Conservation (phyloP, 164 flowering plant species). For the Berberis vulgaris region DNA sequence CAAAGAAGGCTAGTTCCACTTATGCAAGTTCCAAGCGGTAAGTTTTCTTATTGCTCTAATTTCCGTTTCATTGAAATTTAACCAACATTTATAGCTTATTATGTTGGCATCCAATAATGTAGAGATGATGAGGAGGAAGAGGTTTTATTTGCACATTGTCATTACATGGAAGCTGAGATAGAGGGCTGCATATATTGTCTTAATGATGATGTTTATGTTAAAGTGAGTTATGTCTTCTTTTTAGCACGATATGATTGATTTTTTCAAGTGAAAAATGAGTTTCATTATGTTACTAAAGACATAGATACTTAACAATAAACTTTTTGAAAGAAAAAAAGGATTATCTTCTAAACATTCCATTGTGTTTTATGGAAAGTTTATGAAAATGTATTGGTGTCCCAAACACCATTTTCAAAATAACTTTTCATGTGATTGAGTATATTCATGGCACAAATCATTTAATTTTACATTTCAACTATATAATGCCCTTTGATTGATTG, state of each 20-base stretch:
- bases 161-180: neutral
- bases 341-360: too few species aligned
- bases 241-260: neutral
- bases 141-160: neutral
- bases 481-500: neutral
- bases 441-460: neutral
- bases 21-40: too few species aligned
- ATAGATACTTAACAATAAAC: too few species aligned
- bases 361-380: neutral
- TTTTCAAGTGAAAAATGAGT: neutral
- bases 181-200: slow-evolving; percentile 11
- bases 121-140: neutral
- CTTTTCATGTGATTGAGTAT: neutral
- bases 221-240: slow-evolving; percentile 18
- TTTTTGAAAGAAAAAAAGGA: too few species aligned
- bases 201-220: slow-evolving; percentile 34
- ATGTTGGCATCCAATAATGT: neutral
- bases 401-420: neutral
- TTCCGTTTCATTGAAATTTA: too few species aligned
- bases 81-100: too few species aligned
- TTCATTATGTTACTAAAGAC: neutral
- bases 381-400: neutral
- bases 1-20: too few species aligned
- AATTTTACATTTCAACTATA: neutral
- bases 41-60: too few species aligned